Base-by-base conservation (phyloP, 192 early-diverging fungal genomes). In the Entomortierella lignicola region DNA sequence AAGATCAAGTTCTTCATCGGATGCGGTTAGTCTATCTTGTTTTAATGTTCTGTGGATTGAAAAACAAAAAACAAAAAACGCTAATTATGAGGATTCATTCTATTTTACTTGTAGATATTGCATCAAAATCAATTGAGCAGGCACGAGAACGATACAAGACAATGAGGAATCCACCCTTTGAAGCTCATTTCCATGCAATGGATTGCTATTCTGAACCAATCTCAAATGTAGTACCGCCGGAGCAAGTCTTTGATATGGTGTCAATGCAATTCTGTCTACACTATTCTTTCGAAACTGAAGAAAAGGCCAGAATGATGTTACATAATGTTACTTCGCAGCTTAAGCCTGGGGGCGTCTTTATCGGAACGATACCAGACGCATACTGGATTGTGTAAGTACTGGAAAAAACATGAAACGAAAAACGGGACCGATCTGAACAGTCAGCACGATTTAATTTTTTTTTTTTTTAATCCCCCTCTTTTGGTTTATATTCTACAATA, bases 201-300 rank as follows among this genome's bases (percentile, higher is more conserved):
- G 97, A 99, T 59, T 98, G 97, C 62, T 99, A 96, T 71, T 86
- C 80, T 12, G 86, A 88, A 57, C 71, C 87, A 2, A 82, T 90
- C 63, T 88, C 87, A 31, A 88, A 87, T 1, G 52, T 86, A 17
- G 81, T 86, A 41, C 81, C 89, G 3, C 61, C 77, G 3, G 77
- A 90, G 41, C 64, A 82, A 34, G 61, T 66, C 21, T 94, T 95
- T 55, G 93, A 98, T 71, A 85, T 96, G 29, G 94, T 97, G n/a
- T 95, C 92, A 43, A 92, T 94, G 80, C 98, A 99, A 71, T 99
- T 99, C 77, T 97, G 95, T 68, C 77, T 98, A 52, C 98, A 98
- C 81, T 99, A 99, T 81, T 92, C 95, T 0, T 98, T 97, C 69
- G 94, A 95, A 63, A 85, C 88, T 4, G 96, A 98, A 81, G 52